These are phyloP conservation scores for Ogataea dorogensis DNA, from an alignment of 805 yeast genomes.

Conservation along the genomic window DNA sequence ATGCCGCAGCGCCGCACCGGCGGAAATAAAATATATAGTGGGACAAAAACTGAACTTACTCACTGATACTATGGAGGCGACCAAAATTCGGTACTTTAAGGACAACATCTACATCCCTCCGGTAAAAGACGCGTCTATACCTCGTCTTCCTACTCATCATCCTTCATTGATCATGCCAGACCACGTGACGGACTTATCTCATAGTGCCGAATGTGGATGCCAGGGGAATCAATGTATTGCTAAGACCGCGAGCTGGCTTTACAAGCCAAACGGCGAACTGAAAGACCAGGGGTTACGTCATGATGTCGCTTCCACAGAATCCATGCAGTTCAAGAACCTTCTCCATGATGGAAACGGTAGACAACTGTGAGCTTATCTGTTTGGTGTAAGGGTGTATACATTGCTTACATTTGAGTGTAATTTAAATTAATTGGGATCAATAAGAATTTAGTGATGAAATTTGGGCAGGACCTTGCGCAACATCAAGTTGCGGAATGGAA, in stretches of 20 bases:
- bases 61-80: constrained; percentile 31
- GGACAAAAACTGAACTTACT: constrained; percentile 6
- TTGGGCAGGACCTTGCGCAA: constrained; percentile 63
- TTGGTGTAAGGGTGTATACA: constrained; percentile 6
- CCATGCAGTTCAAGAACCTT: constrained; percentile 29
- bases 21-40: constrained; percentile 4
- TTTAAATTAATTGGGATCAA: constrained; percentile 1
- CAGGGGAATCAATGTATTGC: constrained; percentile 34
- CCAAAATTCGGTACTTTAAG: constrained; percentile 31
- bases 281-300: constrained; percentile 16
- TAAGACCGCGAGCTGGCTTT: constrained; percentile 36
- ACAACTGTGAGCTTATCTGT: constrained; percentile 7
- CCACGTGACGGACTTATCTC: constrained; percentile 27
- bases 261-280: constrained; percentile 36
- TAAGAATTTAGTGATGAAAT: constrained; percentile 48
- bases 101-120: constrained; percentile 36
- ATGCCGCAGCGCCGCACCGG: constrained; percentile 10
- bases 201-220: constrained; percentile 34
- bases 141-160: constrained; percentile 34
- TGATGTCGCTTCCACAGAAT: constrained; percentile 31
- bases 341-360: constrained; percentile 22
- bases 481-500: constrained; percentile 87
- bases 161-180: constrained; percentile 37
- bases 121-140: constrained; percentile 13
- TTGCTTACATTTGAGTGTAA: background rate